Conservation (phyloP, 768 basidiomycete species). For the Russula sp. region DNA sequence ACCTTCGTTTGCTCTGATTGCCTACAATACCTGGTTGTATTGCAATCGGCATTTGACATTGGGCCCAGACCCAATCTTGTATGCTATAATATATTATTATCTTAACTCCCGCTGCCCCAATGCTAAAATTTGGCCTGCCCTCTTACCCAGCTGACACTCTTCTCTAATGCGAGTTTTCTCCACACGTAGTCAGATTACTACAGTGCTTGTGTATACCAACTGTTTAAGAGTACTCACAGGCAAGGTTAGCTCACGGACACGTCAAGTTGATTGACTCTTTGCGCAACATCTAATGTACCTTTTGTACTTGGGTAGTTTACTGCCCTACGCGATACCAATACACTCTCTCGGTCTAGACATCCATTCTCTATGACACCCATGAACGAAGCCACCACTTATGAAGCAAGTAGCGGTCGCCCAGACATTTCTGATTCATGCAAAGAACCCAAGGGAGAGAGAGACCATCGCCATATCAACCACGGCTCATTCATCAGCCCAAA, state of each 20-base stretch:
- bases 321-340: not conserved
- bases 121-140: not conserved
- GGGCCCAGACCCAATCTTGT: not conserved
- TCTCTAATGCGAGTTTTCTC: too few relatives aligned
- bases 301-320: not conserved
- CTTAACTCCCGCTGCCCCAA: not conserved
- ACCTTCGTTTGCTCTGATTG: not conserved
- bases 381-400: not conserved
- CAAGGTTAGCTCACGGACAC: not conserved
- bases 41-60: not conserved
- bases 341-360: not conserved
- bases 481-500: not conserved
- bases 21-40: not conserved
- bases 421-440: constrained; percentile 37
- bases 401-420: constrained; percentile 45
- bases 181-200: not conserved
- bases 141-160: not conserved
- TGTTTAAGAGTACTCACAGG: not conserved
- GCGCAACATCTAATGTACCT: not conserved
- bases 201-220: not conserved
- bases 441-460: not conserved
- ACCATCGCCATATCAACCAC: too few relatives aligned
- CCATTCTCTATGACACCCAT: not conserved
- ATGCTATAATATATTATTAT: not conserved
- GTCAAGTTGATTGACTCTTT: not conserved